Evolutionary conservation across 2,329 filamentous ascomycete genomes (phyloP).

Genomic region (Huntiella savannae): DNA sequence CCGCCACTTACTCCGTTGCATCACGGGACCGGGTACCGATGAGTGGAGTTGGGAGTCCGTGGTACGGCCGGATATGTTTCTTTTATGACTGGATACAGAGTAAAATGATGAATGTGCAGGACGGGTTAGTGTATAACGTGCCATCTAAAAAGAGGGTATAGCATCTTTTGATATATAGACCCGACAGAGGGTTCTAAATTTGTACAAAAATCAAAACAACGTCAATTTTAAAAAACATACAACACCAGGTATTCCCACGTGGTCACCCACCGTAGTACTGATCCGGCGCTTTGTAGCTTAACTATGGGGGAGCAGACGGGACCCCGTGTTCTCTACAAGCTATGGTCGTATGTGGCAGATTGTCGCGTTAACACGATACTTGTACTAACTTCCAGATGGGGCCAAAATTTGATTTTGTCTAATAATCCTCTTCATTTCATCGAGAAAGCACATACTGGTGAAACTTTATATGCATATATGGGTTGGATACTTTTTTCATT

Average conservation of each 20-base stretch:
- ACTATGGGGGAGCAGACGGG: slow-evolving; percentile 8
- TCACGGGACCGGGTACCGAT: slow-evolving; percentile 21
- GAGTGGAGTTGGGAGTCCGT: slow-evolving; percentile 18
- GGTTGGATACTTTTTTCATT: slow-evolving; percentile 2
- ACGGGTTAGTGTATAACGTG: slow-evolving; percentile 4
- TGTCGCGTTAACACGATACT: not conserved
- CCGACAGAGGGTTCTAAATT: not conserved
- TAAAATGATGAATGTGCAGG: not conserved
- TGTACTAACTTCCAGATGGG: no score
- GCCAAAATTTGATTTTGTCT: not conserved
- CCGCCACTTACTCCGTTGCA: slow-evolving; percentile 18
- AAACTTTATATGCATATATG: not conserved
- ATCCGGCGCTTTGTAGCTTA: slow-evolving; percentile 7
- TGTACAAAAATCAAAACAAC: not conserved
- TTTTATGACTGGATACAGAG: slow-evolving; percentile 5
- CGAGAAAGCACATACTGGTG: no score
- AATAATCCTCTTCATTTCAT: no score
- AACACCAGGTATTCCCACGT: slow-evolving; percentile 7
- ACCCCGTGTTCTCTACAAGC: slow-evolving; percentile 8
- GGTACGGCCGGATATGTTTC: slow-evolving; percentile 18
- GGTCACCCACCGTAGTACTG: slow-evolving; percentile 8
- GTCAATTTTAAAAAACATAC: slow-evolving; percentile 1
- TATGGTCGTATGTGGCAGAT: slow-evolving; percentile 10
- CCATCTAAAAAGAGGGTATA: slow-evolving; percentile 2
- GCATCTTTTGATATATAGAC: no score